These are phyloP conservation scores for Boletus subparvulus DNA, from an alignment of 768 basidiomycete species.

Conservation along the genomic window DNA sequence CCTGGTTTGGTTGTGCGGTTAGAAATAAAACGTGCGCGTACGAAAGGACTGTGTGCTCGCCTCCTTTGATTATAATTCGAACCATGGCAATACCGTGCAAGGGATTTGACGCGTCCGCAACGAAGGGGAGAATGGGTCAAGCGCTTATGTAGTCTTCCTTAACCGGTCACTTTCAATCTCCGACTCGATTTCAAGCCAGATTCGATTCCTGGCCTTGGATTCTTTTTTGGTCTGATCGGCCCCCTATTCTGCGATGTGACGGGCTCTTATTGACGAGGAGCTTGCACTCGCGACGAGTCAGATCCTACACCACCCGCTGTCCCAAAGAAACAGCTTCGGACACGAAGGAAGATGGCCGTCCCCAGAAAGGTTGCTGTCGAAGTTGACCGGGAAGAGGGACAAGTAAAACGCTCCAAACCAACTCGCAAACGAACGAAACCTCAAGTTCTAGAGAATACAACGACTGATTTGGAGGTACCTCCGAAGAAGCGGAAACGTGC, in stretches of 20 bases:
- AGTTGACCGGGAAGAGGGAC: background rate
- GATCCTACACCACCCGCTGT: constrained; percentile 12
- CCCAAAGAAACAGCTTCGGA: background rate
- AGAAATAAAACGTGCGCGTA: background rate
- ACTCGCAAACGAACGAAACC: constrained; percentile 9
- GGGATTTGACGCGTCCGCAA: background rate
- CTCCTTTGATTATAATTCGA: constrained; percentile 91
- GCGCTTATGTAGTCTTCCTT: constrained; percentile 11
- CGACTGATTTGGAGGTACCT: constrained; percentile 1
- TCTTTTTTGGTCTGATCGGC: background rate
- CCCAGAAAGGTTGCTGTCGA: background rate
- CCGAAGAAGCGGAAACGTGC: constrained; percentile 32
- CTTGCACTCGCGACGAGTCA: constrained; percentile 1
- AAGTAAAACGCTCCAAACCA: background rate
- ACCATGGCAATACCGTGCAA: constrained; percentile 51
- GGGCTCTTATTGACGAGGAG: background rate
- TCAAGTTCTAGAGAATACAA: constrained; percentile 11
- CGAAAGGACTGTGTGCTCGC: constrained; percentile 36
- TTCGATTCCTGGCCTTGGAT: constrained; percentile 4
- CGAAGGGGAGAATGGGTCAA: background rate
- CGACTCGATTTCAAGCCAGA: constrained; percentile 7
- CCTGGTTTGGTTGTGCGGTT: constrained; percentile 39
- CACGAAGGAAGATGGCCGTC: background rate
- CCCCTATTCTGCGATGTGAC: constrained; percentile 9
- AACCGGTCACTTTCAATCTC: constrained; percentile 16